These are phyloP conservation scores for Globisporangium cylindrosporum DNA, from an alignment of 352 stramenopile species.

Conservation along the genomic window DNA sequence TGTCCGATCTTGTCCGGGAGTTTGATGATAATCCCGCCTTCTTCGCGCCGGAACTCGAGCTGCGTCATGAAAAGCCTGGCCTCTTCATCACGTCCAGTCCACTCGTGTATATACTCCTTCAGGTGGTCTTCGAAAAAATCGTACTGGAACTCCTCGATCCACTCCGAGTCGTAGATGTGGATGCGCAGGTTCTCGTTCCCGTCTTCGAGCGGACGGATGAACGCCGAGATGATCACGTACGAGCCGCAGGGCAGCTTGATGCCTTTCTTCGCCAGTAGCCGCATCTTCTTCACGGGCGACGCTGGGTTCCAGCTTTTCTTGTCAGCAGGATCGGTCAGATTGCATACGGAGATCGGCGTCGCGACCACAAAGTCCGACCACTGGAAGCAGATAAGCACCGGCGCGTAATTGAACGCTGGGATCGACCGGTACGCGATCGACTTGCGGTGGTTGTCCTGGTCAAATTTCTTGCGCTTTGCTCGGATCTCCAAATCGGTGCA, in stretches of 20 bases:
- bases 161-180: conserved; percentile 70
- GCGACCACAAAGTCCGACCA: conserved; percentile 75
- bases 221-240: conserved; percentile 69
- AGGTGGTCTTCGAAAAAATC: conserved; percentile 69
- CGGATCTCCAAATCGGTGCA: conserved; percentile 34
- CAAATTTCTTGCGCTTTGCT: conserved; percentile 59
- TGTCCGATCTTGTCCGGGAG: conserved; percentile 39
- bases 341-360: conserved; percentile 31
- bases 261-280: conserved; percentile 54
- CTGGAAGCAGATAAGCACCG: conserved; percentile 63
- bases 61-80: conserved; percentile 42
- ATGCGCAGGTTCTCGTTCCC: conserved; percentile 70
- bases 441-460: conserved; percentile 60
- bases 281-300: conserved; percentile 55
- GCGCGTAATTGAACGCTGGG: conserved; percentile 66
- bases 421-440: conserved; percentile 54
- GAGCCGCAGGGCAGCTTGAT: conserved; percentile 49
- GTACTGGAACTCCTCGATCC: conserved; percentile 74
- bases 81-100: conserved; percentile 34
- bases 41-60: conserved; percentile 58
- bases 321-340: not conserved
- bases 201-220: conserved; percentile 64
- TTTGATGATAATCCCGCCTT: conserved; percentile 67
- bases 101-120: conserved; percentile 45
- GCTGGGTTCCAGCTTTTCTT: conserved; percentile 21